phyloP scores from a whole-genome alignment of 192 early-diverging fungal species.

The Geranomyces michiganensis region DNA sequence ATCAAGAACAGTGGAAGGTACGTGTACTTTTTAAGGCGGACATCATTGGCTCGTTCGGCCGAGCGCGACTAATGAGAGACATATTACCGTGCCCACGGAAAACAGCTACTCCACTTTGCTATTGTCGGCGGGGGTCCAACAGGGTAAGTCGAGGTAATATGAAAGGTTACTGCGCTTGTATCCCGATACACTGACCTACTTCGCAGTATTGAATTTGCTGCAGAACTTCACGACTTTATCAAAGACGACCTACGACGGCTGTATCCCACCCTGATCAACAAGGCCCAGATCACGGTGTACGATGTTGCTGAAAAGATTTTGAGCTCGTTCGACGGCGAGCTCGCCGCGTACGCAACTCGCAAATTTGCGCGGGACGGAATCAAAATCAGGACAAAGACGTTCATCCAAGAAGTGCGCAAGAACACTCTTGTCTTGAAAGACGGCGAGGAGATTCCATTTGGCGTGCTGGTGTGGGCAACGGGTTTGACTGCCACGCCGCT shows the following conservation, averaged over 20 bases:
- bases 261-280: constrained; percentile 70
- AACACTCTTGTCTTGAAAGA: constrained; percentile 29
- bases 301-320: constrained; percentile 82
- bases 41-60: constrained; percentile 1
- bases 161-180: no score
- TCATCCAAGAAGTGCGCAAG: constrained; percentile 61
- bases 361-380: constrained; percentile 80
- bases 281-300: constrained; percentile 42
- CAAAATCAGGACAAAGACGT: constrained; percentile 66
- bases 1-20: constrained; percentile 63
- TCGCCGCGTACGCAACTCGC: constrained; percentile 72
- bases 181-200: no score
- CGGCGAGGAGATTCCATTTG: constrained; percentile 49
- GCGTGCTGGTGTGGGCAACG: constrained; percentile 75
- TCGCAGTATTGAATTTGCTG: constrained; percentile 2
- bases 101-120: constrained; percentile 73
- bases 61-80: no score
- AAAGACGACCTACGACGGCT: constrained; percentile 74
- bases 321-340: constrained; percentile 67
- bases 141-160: no score
- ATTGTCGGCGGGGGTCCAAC: constrained; percentile 91
- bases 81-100: no score
- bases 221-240: constrained; percentile 64
- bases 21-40: constrained; percentile 39
- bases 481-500: constrained; percentile 54